These are phyloP conservation scores for Claviceps sp. DNA, from an alignment of 2,329 filamentous ascomycete genomes.

Conservation along the genomic window DNA sequence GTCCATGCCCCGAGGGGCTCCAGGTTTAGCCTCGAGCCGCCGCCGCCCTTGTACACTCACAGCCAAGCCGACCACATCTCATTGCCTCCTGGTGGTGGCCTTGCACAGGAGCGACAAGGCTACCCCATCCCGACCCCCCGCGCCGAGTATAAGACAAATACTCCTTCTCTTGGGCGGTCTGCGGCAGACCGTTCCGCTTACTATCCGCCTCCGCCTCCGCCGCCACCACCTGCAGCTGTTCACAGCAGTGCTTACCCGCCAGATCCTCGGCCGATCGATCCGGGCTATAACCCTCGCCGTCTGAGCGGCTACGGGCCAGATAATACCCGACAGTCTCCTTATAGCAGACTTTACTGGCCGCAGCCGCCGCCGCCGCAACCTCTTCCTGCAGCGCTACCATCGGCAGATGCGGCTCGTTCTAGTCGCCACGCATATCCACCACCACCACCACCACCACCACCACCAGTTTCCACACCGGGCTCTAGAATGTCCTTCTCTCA, in stretches of 20 bases:
- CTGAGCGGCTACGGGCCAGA: constrained; percentile 20
- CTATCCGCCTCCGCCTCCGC: constrained; percentile 12
- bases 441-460: constrained; percentile 11
- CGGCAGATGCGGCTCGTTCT: constrained; percentile 3
- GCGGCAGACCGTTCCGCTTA: constrained; percentile 13
- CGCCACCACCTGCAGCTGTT: constrained; percentile 7
- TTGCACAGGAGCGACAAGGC: constrained; percentile 10
- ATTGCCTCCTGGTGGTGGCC: constrained; percentile 12
- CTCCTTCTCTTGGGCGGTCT: constrained; percentile 9
- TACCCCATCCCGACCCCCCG: constrained; percentile 4
- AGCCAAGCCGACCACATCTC: constrained; percentile 8
- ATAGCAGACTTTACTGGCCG: constrained; percentile 21
- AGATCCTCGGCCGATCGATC: constrained; percentile 20
- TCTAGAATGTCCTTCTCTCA: constrained; percentile 24
- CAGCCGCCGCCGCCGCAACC: background rate
- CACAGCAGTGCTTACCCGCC: constrained; percentile 13
- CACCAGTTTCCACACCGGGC: constrained; percentile 9
- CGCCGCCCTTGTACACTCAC: constrained; percentile 12
- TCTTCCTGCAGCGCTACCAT: background rate
- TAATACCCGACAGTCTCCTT: constrained; percentile 8
- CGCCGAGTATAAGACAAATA: constrained; percentile 8
- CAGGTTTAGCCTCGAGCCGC: constrained; percentile 14
- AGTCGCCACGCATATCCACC: constrained; percentile 14
- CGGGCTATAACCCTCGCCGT: constrained; percentile 18
- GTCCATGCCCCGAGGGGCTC: constrained; percentile 13